These are phyloP conservation scores for Mucor plumbeus DNA, from an alignment of 371 early-diverging fungal species.

Conservation along the genomic window DNA sequence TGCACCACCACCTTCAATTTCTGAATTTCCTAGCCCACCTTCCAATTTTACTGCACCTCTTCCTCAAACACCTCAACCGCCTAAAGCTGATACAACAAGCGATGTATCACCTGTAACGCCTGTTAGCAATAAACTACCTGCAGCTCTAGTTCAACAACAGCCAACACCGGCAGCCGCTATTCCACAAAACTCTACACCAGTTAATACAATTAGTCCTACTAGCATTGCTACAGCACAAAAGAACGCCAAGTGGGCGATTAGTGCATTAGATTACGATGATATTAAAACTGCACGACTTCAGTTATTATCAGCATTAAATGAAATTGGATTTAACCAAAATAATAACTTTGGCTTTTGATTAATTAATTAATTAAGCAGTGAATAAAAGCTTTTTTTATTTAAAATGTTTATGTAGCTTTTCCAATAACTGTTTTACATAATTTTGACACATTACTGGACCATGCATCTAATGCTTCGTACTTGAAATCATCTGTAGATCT, in stretches of 20 bases:
- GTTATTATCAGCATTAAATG: constrained; percentile 75
- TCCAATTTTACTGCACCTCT: constrained; percentile 54
- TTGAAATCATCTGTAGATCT: constrained; percentile 69
- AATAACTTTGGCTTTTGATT: constrained; percentile 51
- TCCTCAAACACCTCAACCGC: constrained; percentile 19
- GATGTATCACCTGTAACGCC: constrained; percentile 25
- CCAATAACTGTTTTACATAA: constrained; percentile 70
- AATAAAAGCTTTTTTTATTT: too few species aligned
- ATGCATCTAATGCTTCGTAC: constrained; percentile 77
- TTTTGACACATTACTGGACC: constrained; percentile 69
- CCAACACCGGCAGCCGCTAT: not conserved
- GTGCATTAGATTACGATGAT: constrained; percentile 95
- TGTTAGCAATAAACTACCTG: not conserved
- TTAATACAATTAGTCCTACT: not conserved
- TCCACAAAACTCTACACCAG: constrained; percentile 26
- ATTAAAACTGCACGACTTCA: constrained; percentile 84
- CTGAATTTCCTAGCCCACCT: constrained; percentile 58
- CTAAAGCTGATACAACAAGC: constrained; percentile 15
- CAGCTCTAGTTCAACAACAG: constrained; percentile 11
- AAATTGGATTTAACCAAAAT: constrained; percentile 45
- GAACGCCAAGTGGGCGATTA: constrained; percentile 90
- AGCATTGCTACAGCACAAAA: constrained; percentile 84
- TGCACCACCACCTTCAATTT: constrained; percentile 35
- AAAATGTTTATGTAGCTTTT: constrained; percentile 43
- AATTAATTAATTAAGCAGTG: too few species aligned